Evolutionary conservation across 108 stramenopile genomes (phyloP), one percentile per base, ranked within the genome.

Genomic region (Cyclotella baltica): DNA sequence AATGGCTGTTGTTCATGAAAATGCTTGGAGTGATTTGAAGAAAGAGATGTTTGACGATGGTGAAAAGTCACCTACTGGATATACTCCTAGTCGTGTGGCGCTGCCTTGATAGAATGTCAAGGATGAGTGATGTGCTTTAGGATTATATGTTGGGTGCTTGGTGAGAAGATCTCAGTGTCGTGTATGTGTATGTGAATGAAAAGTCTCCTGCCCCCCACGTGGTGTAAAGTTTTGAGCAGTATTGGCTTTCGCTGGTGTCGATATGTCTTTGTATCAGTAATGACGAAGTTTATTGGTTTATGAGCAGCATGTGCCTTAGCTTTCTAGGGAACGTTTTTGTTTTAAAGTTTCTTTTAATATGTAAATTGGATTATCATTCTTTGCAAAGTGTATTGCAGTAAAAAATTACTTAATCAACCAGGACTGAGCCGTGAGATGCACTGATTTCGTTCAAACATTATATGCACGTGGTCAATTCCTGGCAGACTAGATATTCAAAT

Each of bases 381-480:
- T n/a, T n/a, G n/a, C n/a, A n/a, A n/a, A n/a, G n/a, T n/a, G n/a
- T n/a, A n/a, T n/a, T n/a, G n/a, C n/a, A n/a, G n/a, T n/a, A n/a
- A n/a, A n/a, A n/a, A n/a, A n/a, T n/a, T n/a, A n/a, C n/a, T n/a
- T n/a, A n/a, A n/a, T n/a, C n/a, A n/a, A n/a, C n/a, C n/a, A n/a
- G 36, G 9, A 25, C 23, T 25, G n/a, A 30, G 34, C 31, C 11
- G 59, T 0, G 15, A 61, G 10, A 30, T 61, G 33, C 30, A 61
- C 15, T 61, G 30, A 22, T 61, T 34, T n/a, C 59, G 31, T 61
- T 61, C 31, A 61, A 68, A 79, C 23, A 93, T 52, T 30, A 93
- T 88, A 53, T 91, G 92, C 11, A 83, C 84, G 65, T 93, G 92
- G 48, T 93, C 89, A 61, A 93, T 89, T 5, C 81, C 92, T 10